Evolutionary conservation across 1,139 yeast species (phyloP).

Genomic region (Yamadazyma mexicana): DNA sequence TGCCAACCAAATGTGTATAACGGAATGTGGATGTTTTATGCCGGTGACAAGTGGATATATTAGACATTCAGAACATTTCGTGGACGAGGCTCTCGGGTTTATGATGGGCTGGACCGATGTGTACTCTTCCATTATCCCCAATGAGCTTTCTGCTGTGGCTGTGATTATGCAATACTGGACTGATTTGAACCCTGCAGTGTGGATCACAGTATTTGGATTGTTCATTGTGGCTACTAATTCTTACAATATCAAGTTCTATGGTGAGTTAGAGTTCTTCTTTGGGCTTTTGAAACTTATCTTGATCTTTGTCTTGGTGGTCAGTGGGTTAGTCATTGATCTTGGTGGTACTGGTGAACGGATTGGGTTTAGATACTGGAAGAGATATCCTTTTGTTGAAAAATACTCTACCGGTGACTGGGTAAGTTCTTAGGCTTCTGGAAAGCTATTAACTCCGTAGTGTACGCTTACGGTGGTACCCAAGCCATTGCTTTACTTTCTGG

Average conservation of each 20-base stretch:
- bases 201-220: constrained; percentile 42
- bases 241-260: constrained; percentile 46
- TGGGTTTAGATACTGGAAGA: constrained; percentile 40
- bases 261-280: constrained; percentile 43
- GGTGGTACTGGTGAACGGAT: constrained; percentile 44
- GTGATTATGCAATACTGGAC: constrained; percentile 43
- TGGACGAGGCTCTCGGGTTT: constrained; percentile 63
- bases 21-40: constrained; percentile 59
- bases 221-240: constrained; percentile 36
- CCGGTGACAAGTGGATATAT: constrained; percentile 63
- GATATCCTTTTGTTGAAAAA: constrained; percentile 52
- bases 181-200: constrained; percentile 36
- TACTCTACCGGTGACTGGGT: constrained; percentile 59
- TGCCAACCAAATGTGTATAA: constrained; percentile 56
- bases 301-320: constrained; percentile 48
- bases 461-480: constrained; percentile 63
- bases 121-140: constrained; percentile 39
- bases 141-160: constrained; percentile 44
- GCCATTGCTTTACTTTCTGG: constrained; percentile 82
- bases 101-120: constrained; percentile 64
- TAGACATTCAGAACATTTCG: constrained; percentile 54
- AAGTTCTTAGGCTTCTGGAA: constrained; percentile 65
- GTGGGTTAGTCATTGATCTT: constrained; percentile 38
- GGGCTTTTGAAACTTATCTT: constrained; percentile 52
- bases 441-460: constrained; percentile 81